Evolutionary conservation across 352 stramenopile genomes (phyloP).

Genomic region (Phytophthora crassamura): DNA sequence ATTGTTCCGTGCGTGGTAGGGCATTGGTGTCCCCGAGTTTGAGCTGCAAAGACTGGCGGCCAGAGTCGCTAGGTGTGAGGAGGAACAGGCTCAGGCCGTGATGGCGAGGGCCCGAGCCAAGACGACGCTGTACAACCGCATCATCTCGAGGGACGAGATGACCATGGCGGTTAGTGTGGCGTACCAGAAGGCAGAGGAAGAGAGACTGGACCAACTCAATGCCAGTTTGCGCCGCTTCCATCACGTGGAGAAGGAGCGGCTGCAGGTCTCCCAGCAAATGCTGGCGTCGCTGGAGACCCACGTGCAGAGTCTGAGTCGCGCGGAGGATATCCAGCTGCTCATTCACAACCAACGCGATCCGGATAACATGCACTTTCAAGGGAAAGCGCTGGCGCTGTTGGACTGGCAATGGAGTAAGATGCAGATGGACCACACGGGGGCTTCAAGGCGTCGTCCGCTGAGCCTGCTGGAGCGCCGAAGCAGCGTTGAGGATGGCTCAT

Average conservation of each 20-base stretch:
- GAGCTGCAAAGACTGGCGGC: slow-evolving; percentile 78
- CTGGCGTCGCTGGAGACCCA: slow-evolving; percentile 63
- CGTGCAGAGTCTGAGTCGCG: slow-evolving; percentile 64
- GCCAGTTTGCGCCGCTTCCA: slow-evolving; percentile 75
- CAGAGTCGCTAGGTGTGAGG: slow-evolving; percentile 63
- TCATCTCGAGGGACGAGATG: slow-evolving; percentile 88
- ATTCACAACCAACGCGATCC: slow-evolving; percentile 87
- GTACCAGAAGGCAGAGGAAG: slow-evolving; percentile 87
- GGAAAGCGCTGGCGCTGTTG: slow-evolving; percentile 83
- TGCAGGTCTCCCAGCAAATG: slow-evolving; percentile 70
- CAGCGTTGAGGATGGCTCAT: slow-evolving; percentile 32
- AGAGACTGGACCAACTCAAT: slow-evolving; percentile 79
- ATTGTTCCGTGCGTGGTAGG: slow-evolving; percentile 32
- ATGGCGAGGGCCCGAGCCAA: slow-evolving; percentile 69
- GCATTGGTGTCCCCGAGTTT: slow-evolving; percentile 83
- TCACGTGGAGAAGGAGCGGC: slow-evolving; percentile 78
- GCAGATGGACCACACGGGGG: slow-evolving; percentile 35
- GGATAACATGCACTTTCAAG: slow-evolving; percentile 90
- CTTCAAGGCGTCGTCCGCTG: slow-evolving; percentile 16
- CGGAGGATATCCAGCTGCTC: slow-evolving; percentile 84
- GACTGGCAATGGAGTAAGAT: slow-evolving; percentile 87
- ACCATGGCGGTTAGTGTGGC: slow-evolving; percentile 89
- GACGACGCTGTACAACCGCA: slow-evolving; percentile 81
- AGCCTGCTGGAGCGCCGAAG: slow-evolving; percentile 37
- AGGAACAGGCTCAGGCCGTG: slow-evolving; percentile 67